phyloP scores from a whole-genome alignment of 345 rosid species.

The Populus euphratica region DNA sequence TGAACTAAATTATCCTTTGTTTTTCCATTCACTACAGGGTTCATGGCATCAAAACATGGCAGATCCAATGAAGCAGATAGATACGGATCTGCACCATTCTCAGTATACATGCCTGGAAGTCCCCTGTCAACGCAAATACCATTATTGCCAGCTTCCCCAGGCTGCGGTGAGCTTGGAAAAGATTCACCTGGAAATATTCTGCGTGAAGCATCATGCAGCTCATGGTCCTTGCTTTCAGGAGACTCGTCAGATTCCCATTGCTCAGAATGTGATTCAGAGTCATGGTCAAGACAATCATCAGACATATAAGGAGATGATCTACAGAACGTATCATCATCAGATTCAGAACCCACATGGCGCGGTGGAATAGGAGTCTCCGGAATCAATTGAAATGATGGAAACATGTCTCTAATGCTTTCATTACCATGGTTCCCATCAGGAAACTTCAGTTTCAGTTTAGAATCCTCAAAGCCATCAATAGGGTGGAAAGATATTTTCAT shows the following conservation, averaged over 20 bases:
- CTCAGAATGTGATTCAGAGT: conserved; percentile 72
- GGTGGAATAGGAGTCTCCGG: conserved; percentile 48
- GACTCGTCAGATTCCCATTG: conserved; percentile 72
- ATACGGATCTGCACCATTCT: conserved; percentile 39
- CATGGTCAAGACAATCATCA: conserved; percentile 57
- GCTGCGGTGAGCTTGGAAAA: conserved; percentile 36
- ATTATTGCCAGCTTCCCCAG: conserved; percentile 15
- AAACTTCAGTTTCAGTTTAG: conserved; percentile 65
- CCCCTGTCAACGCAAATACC: conserved; percentile 13
- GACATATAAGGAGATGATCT: conserved; percentile 71
- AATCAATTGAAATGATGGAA: conserved; percentile 86
- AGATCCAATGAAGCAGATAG: conserved; percentile 42
- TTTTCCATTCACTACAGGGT: conserved; percentile 29
- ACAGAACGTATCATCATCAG: conserved; percentile 86
- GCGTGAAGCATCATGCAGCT: conserved; percentile 40
- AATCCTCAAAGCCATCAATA: conserved; percentile 50
- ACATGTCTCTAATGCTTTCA: conserved; percentile 45
- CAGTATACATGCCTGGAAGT: conserved; percentile 19
- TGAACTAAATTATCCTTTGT: conserved; percentile 16
- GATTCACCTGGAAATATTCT: conserved; percentile 38
- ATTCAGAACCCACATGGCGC: conserved; percentile 42
- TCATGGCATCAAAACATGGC: conserved; percentile 50
- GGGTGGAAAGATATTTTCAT: conserved; percentile 90
- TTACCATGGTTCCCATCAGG: conserved; percentile 44
- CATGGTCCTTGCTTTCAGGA: conserved; percentile 44